Evolutionary conservation across 352 stramenopile species (phyloP).

Genomic region (Pythium aphanidermatum): DNA sequence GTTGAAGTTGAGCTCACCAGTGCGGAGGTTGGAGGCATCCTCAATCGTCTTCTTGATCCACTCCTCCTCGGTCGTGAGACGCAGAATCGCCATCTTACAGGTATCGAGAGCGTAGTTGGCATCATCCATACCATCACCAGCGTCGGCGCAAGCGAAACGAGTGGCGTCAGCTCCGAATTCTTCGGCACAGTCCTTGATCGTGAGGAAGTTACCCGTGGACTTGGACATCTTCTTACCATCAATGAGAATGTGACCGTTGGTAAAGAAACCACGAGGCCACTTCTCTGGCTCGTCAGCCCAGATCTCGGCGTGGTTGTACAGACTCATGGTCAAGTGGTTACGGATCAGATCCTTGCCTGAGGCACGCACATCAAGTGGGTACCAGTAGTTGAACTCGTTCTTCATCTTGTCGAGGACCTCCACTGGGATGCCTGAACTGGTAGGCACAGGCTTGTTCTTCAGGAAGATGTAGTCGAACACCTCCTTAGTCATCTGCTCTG

Average conservation of each 20-base stretch:
- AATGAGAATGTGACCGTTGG: conserved; percentile 96
- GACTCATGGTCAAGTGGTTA: conserved; percentile 99
- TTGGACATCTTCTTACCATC: conserved; percentile 99
- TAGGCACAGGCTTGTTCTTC: conserved; percentile 72
- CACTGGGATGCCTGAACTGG: conserved; percentile 81
- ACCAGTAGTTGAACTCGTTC: conserved; percentile 99
- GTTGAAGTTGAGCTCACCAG: conserved; percentile 83
- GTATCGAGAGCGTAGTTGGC: conserved; percentile 98
- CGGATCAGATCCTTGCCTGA: conserved; percentile 96
- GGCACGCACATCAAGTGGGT: conserved; percentile 98
- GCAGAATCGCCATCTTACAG: conserved; percentile 96
- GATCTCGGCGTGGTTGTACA: conserved; percentile 99
- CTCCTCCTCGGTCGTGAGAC: conserved; percentile 96
- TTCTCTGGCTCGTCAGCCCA: conserved; percentile 97
- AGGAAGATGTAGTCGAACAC: conserved; percentile 99
- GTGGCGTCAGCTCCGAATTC: conserved; percentile 96
- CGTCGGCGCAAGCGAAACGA: conserved; percentile 97
- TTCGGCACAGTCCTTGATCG: conserved; percentile 95
- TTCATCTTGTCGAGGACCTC: conserved; percentile 92
- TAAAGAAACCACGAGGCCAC: conserved; percentile 98
- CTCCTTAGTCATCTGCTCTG: conserved; percentile 90
- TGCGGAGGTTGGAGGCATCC: conserved; percentile 82
- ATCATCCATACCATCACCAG: conserved; percentile 97
- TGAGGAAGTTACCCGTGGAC: conserved; percentile 99
- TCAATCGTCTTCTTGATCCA: conserved; percentile 94